Evolutionary conservation across 179 eudicot genomes (phyloP).

Genomic region (Beta corolliflora): DNA sequence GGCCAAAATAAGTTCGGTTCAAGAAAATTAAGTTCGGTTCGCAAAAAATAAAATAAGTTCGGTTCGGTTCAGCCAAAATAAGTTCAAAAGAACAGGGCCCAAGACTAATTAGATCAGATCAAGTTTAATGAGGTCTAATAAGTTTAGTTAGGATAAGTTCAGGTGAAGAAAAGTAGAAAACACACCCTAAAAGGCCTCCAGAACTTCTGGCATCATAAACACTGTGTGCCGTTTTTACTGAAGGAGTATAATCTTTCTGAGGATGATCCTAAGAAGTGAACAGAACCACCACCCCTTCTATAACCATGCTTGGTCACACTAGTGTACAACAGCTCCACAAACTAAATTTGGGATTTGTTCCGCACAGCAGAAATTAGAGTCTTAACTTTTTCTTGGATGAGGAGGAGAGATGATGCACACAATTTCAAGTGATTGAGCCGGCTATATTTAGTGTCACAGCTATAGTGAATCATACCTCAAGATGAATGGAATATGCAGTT

Average conservation of each 20-base stretch:
- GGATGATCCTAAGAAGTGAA: background rate
- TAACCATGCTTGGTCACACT: background rate
- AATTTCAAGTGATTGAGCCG: background rate
- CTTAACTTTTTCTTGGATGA: background rate
- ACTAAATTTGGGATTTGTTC: background rate
- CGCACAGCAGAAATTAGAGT: too few relatives aligned
- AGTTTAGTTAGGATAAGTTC: too few relatives aligned
- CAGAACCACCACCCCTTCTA: background rate
- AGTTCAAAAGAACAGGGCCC: too few relatives aligned
- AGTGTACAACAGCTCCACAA: background rate
- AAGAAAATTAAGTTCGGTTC: too few relatives aligned
- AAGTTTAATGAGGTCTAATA: too few relatives aligned
- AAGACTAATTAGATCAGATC: too few relatives aligned
- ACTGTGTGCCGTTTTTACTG: background rate
- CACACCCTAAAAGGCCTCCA: background rate
- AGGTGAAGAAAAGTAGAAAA: too few relatives aligned
- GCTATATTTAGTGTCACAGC: background rate
- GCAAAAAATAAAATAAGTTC: too few relatives aligned
- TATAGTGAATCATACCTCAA: slow-evolving; percentile 51
- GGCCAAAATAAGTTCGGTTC: too few relatives aligned
- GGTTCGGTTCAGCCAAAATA: too few relatives aligned
- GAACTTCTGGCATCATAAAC: too few relatives aligned
- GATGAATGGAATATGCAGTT: slow-evolving; percentile 50
- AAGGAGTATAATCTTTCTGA: background rate
- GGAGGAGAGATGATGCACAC: background rate